Conservation (phyloP, 805 yeast species). For the Novakomyces olei region DNA sequence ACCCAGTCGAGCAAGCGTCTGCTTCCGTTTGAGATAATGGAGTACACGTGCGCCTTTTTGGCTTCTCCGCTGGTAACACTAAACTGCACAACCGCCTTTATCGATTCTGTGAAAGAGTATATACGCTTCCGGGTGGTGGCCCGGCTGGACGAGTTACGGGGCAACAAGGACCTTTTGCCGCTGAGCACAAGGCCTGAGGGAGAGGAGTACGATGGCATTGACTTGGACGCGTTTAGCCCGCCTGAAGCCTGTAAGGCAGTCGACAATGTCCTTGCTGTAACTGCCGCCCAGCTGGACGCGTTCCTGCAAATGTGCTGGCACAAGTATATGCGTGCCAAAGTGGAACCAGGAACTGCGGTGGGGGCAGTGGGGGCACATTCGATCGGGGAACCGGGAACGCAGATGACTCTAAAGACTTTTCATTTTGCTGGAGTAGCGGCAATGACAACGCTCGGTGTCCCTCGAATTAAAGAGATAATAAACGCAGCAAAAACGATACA, state of each 20-base stretch:
- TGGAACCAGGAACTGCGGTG: conserved; percentile 97
- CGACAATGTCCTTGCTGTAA: conserved; percentile 32
- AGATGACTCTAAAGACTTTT: conserved; percentile 90
- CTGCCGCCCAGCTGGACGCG: conserved; percentile 32
- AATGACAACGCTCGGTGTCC: conserved; percentile 97
- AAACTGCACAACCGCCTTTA: conserved; percentile 5
- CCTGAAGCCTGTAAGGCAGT: conserved; percentile 13
- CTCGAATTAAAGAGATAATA: conserved; percentile 96
- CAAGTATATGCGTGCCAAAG: conserved; percentile 74
- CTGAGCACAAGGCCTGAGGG: conserved; percentile 11
- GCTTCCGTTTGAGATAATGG: conserved; percentile 46
- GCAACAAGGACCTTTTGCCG: background rate
- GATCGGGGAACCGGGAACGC: conserved; percentile 98
- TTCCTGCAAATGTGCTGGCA: conserved; percentile 57
- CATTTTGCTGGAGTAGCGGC: conserved; percentile 99
- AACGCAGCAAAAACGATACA: conserved; percentile 89
- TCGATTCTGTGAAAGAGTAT: conserved; percentile 4
- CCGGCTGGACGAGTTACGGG: conserved; percentile 2
- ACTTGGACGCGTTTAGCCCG: conserved; percentile 20
- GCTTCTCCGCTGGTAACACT: conserved; percentile 19
- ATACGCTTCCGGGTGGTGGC: background rate
- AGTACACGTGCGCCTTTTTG: conserved; percentile 32
- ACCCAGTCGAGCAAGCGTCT: too few relatives aligned
- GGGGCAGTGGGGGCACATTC: conserved; percentile 99
- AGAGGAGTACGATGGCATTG: conserved; percentile 53